Conservation (phyloP, 2,329 filamentous ascomycete genomes). For the Nigrospora oryzae region DNA sequence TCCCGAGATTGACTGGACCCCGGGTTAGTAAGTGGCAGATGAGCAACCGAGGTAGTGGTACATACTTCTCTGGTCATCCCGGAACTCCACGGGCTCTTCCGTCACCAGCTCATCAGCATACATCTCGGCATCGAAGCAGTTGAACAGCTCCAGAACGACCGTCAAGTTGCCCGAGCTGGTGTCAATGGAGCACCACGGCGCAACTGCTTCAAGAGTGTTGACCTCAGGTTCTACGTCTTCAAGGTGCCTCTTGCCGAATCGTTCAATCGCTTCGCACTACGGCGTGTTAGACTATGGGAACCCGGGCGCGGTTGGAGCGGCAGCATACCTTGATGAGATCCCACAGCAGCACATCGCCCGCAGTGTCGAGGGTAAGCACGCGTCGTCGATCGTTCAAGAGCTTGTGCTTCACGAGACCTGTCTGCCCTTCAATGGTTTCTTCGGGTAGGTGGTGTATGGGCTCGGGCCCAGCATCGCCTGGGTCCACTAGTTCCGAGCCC, state of each 20-base stretch:
- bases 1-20: conserved; percentile 78
- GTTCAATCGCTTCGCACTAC: conserved; percentile 76
- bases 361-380: conserved; percentile 86
- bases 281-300: conserved; percentile 7
- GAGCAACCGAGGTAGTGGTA: not conserved
- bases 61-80: conserved; percentile 89
- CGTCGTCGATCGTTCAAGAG: conserved; percentile 84
- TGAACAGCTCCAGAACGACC: conserved; percentile 85
- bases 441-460: conserved; percentile 62
- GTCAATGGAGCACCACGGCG: conserved; percentile 94
- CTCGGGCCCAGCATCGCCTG: conserved; percentile 39
- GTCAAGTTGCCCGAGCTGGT: conserved; percentile 87
- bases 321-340: conserved; percentile 70
- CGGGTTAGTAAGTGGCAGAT: conserved; percentile 7
- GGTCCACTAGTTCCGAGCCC: conserved; percentile 45
- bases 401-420: conserved; percentile 88
- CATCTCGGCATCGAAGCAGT: conserved; percentile 95
- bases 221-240: conserved; percentile 84
- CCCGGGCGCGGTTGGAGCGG: not conserved
- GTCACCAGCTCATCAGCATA: conserved; percentile 84
- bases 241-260: conserved; percentile 89
- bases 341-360: conserved; percentile 91
- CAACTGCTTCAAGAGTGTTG: conserved; percentile 81
- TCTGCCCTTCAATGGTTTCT: conserved; percentile 88
- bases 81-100: conserved; percentile 68